Evolutionary conservation across 371 early-diverging fungal species (phyloP), one percentile per base, ranked within the genome.

Genomic region (Capniomyces stellatus): DNA sequence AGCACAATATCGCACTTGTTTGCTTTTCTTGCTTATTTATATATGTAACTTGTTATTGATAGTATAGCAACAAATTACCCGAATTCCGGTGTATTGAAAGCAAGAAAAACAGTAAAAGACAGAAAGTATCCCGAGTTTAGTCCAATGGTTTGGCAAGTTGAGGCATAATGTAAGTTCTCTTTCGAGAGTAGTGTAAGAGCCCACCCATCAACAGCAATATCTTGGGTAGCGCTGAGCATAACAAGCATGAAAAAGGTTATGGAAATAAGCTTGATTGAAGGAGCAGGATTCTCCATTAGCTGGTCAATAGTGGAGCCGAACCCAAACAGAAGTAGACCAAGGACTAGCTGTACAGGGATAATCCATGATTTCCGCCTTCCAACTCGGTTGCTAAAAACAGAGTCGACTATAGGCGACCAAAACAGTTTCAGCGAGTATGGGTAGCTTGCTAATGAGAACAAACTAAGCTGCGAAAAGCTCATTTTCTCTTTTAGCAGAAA

Each of bases 151-250:
- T 97, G 95, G 12, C 90, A 91, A 0, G 92, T 89, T 21, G 89
- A 89, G 0, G 96, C 94, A 64, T 79, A 87, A 0, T 83, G 82
- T 42, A 89, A 66, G 59, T 82, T 85, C 49, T 93, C 90, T 57
- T 89, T 83, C 10, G 86, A 81, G 31, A 95, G 66, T 22, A 95
- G 66, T 0, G 91, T 92, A 51, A 95, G 64, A 1, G 96, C 96
- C 96, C 96, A 95, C 6, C 81, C 98, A 63, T 95, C 98, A 2
- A 97, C 96, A 15, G 98, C 96, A 63, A 97, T 92, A 61, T 96
- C 95, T 70, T 97, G 98, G 0, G 98, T 97, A 0, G 98, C 98
- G 56, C 88, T 84, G 49, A 97, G 79, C 58, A 95, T 85, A 27
- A 95, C 89, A 15, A 91, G 75, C 1, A 74, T 54, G 29, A 86